Evolutionary conservation across 139 green algal species (phyloP), one percentile per base, ranked within the genome.

Genomic region (Tetradesmus lagerheimii): DNA sequence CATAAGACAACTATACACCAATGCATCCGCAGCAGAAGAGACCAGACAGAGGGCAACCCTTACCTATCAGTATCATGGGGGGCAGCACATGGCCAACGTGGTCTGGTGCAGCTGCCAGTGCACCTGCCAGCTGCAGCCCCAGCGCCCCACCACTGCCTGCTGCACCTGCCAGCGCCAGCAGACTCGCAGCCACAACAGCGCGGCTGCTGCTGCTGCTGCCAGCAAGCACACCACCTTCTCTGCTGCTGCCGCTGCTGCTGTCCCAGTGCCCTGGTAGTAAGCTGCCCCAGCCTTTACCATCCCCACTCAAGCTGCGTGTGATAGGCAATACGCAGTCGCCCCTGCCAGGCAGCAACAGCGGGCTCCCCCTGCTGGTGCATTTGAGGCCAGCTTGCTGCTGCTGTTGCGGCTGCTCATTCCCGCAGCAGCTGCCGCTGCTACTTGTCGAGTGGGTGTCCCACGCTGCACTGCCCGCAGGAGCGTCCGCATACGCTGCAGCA

Each of bases 81-180:
- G 50, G 14, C 45, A 75, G 25, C 14, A 74, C 45, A 45, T 74
- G 47, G 4, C n/a, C 50, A 6, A 74, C 20, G 50, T 20, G 34
- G 45, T 74, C 45, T 4, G 80, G 80, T 3, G 80, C 80, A 34
- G 80, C 80, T 75, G 80, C 80, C 31, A 86, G n/a, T 18, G 47
- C 80, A 12, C 80, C 50, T 38, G 80, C 80, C 23, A 86, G 47
- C 80, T 86, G 80, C 80, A 86, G 31, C 9, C 80, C 80, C 80
- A 86, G 27, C 12, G 80, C 34, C 31, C 50, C 31, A 14, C 80
- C 80, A 50, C 47, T 43, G 47, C 80, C 80, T 50, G 50, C 80
- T 35, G 50, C 80, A 47, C 80, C 80, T 39, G 15, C 43, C 20
- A 86, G 43, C 18, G 80, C 80, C 18, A 86, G 45, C 47, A 43